Evolutionary conservation across 441 rosid species (phyloP).

Genomic region (Daphne laureola): DNA sequence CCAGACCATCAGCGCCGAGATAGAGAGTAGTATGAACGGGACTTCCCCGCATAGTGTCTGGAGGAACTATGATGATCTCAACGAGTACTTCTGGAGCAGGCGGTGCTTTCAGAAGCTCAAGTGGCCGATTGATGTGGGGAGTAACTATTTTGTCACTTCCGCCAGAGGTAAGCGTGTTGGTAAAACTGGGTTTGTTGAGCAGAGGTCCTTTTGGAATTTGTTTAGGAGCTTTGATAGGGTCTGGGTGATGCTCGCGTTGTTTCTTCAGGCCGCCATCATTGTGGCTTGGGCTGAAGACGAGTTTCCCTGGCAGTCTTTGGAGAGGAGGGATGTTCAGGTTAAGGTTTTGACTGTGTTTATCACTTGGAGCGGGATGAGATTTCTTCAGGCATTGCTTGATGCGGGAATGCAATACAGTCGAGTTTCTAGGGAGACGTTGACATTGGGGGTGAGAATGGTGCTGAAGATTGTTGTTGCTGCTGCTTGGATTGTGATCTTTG

Average conservation of each 20-base stretch:
- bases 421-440: conserved; percentile 65
- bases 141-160: conserved; percentile 54
- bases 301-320: conserved; percentile 58
- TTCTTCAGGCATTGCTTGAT: conserved; percentile 75
- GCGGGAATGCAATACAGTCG: conserved; percentile 49
- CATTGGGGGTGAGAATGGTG: conserved; percentile 65
- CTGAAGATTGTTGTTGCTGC: conserved; percentile 53
- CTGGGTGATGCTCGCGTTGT: conserved; percentile 83
- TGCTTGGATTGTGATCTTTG: conserved; percentile 55
- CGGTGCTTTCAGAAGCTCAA: conserved; percentile 70
- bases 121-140: conserved; percentile 77
- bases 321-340: conserved; percentile 46
- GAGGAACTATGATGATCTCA: conserved; percentile 88
- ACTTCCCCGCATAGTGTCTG: conserved; percentile 68
- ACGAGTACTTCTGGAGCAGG: conserved; percentile 84
- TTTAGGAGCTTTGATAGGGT: conserved; percentile 74
- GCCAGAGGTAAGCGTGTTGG: conserved; percentile 51
- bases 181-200: conserved; percentile 90
- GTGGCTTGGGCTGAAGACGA: conserved; percentile 63
- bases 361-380: conserved; percentile 82
- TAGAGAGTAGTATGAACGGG: conserved; percentile 61
- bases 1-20: conserved; percentile 54
- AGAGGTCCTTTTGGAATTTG: conserved; percentile 77
- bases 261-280: conserved; percentile 67
- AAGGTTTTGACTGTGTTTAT: conserved; percentile 59